Conservation (phyloP, 164 flowering plant genomes). For the Nymphaea colorata region DNA sequence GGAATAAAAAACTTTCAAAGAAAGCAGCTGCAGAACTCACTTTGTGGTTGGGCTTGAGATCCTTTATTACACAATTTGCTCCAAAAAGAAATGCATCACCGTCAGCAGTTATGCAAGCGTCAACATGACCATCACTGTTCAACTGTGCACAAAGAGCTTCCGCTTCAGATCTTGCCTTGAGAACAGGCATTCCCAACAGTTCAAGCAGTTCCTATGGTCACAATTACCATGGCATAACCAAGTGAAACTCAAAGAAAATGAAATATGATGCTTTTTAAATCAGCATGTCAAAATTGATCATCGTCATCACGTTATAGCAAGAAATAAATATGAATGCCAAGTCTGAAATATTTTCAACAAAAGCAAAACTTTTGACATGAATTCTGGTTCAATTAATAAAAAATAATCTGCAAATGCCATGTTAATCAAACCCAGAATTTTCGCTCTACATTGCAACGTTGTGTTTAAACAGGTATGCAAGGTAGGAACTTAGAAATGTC, state of each 20-base stretch:
- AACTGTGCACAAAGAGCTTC: constrained; percentile 92
- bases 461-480: too few species aligned
- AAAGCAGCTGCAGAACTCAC: constrained; percentile 21
- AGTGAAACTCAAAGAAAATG: not conserved
- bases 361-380: too few species aligned
- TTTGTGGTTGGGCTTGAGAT: constrained; percentile 48
- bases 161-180: constrained; percentile 76
- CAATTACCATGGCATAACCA: constrained; percentile 4
- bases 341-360: too few species aligned
- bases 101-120: constrained; percentile 88
- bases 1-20: not conserved
- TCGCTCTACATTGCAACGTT: too few species aligned
- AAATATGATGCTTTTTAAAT: too few species aligned
- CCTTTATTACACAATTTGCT: constrained; percentile 76
- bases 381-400: too few species aligned
- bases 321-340: too few species aligned
- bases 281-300: not conserved
- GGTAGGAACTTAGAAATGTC: too few species aligned
- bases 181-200: constrained; percentile 79
- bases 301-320: not conserved
- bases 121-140: constrained; percentile 68
- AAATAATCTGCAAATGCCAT: too few species aligned
- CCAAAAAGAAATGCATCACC: constrained; percentile 96
- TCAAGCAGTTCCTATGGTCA: constrained; percentile 64
- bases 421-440: too few species aligned